Base-by-base conservation (phyloP, 169 alveolate genomes). In the Cryptosporidium canis region DNA sequence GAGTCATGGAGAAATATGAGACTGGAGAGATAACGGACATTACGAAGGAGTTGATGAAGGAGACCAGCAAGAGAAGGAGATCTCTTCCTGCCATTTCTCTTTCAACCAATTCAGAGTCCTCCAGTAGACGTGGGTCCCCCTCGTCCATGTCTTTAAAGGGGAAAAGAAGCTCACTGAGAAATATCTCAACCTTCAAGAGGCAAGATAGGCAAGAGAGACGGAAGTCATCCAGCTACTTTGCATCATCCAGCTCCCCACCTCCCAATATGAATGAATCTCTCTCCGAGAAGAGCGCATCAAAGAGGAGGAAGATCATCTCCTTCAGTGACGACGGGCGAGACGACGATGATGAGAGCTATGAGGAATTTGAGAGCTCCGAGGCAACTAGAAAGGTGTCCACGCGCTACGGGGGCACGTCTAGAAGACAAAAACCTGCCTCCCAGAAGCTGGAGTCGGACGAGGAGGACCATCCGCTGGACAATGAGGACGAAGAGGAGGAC, bases 1-100 rank as follows among this genome's bases (percentile, higher is more conserved):
- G 39, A 77, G 64, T 77, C 21, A 48, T 77, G 51, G 87, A 77
- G 27, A 39, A 77, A 21, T 77, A 77, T 18, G 87, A 77, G 31
- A 7, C 72, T 3, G 87, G 87, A 12, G 72, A 77, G 27, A 77
- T 77, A 12, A 41, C 43, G 0, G 87, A 77, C 39, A 77, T 77
- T 9, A 56, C 51, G 6, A 61, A 55, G 7, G 87, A 53, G 55
- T 29, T 77, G 7, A 6, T 77, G 9, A 77, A 77, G 0, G 77
- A 77, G 29, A 77, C 70, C n/a, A 58, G 45, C 8, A 77, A 58
- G 24, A 77, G 48, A 21, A 77, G 72, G 51, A 77, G 63, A 29
- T 61, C 87, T 27, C 37, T 24, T 14, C 41, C 63, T 12, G 18
- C 64, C 35, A 18, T 39, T 8, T 58, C 70, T 0, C 35, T 45